These are phyloP conservation scores for Syncephalastrum racemosum DNA, from an alignment of 371 early-diverging fungal species.

Conservation along the genomic window DNA sequence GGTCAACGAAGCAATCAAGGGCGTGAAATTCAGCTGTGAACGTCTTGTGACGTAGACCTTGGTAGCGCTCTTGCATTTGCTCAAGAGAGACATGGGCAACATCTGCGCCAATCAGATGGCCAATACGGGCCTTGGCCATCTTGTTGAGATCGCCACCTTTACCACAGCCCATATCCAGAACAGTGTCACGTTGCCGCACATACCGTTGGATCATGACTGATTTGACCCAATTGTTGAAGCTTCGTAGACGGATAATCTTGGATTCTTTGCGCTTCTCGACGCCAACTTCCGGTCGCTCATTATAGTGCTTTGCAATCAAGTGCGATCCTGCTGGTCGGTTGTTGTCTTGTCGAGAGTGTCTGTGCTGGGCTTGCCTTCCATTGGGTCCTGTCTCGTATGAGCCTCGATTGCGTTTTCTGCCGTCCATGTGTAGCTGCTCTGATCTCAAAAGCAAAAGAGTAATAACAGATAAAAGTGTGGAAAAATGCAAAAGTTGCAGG, in stretches of 20 bases:
- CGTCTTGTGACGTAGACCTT: constrained; percentile 47
- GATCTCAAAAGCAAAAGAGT: too few relatives aligned
- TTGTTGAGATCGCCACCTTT: constrained; percentile 99
- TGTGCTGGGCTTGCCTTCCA: too few relatives aligned
- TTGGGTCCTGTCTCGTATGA: too few relatives aligned
- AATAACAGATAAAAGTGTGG: too few relatives aligned
- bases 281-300: constrained; percentile 82
- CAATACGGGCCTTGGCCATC: constrained; percentile 77
- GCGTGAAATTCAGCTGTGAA: constrained; percentile 77
- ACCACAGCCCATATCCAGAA: constrained; percentile 97
- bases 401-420: too few relatives aligned
- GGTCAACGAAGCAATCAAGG: constrained; percentile 79
- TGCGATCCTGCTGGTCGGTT: constrained; percentile 9
- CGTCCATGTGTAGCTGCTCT: too few relatives aligned
- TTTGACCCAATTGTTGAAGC: constrained; percentile 98
- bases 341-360: too few relatives aligned
- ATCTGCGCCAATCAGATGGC: constrained; percentile 81
- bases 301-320: constrained; percentile 91
- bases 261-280: constrained; percentile 77
- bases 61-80: constrained; percentile 84
- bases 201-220: constrained; percentile 80
- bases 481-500: too few relatives aligned
- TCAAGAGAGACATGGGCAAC: constrained; percentile 92
- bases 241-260: constrained; percentile 80
- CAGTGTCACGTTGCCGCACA: constrained; percentile 48